Evolutionary conservation across 768 basidiomycete genomes (phyloP).

Genomic region (Nevesoporus exiguus): DNA sequence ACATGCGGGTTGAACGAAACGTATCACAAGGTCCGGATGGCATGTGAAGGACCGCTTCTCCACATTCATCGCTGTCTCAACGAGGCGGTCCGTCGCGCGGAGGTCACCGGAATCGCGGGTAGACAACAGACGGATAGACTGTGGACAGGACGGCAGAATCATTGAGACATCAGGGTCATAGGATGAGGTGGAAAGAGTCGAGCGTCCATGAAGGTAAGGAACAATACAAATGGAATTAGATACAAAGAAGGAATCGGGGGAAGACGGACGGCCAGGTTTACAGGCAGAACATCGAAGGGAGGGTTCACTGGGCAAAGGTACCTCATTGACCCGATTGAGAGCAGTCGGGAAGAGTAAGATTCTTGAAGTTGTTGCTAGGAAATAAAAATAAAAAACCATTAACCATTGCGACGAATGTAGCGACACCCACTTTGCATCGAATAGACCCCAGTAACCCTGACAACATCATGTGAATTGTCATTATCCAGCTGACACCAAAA

Average conservation of each 20-base stretch:
- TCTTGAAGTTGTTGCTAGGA: slow-evolving; percentile 70
- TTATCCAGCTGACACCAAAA: slow-evolving; percentile 1
- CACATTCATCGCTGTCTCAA: slow-evolving; percentile 3
- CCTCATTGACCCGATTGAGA: not conserved
- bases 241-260: slow-evolving; percentile 9
- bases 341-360: slow-evolving; percentile 65
- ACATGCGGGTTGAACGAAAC: slow-evolving; percentile 14
- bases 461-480: slow-evolving; percentile 7
- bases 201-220: slow-evolving; percentile 5
- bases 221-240: slow-evolving; percentile 22
- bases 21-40: slow-evolving; percentile 9
- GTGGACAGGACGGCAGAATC: not conserved
- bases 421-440: slow-evolving; percentile 49
- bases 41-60: slow-evolving; percentile 1
- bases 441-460: slow-evolving; percentile 63
- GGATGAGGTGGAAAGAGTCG: not conserved
- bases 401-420: slow-evolving; percentile 13
- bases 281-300: slow-evolving; percentile 4
- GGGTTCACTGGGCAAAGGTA: not conserved
- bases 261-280: slow-evolving; percentile 1
- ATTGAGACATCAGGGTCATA: not conserved
- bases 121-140: not conserved
- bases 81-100: not conserved
- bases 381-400: slow-evolving; percentile 21
- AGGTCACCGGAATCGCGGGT: not conserved